These are phyloP conservation scores for Dalechampia spathulata DNA, from an alignment of 441 rosid genomes.

Conservation along the genomic window DNA sequence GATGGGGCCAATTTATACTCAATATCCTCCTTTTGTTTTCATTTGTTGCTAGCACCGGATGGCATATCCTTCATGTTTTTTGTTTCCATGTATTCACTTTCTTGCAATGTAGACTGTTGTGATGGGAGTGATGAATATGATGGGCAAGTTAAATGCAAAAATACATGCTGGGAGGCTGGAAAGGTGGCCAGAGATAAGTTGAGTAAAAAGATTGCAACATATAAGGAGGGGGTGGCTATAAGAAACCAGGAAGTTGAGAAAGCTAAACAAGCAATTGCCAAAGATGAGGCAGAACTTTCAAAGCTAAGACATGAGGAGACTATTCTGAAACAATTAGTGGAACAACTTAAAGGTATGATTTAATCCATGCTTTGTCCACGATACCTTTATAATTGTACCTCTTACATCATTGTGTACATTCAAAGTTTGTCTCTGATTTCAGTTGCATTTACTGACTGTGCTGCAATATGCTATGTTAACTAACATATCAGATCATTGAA, in stretches of 20 bases:
- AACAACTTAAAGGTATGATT: conserved; percentile 71
- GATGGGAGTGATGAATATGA: conserved; percentile 98
- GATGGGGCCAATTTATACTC: not conserved
- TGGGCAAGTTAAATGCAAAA: conserved; percentile 57
- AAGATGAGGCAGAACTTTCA: conserved; percentile 67
- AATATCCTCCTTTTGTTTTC: not conserved
- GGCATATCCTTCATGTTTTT: not conserved
- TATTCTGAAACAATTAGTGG: conserved; percentile 64
- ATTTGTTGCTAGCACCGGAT: not conserved
- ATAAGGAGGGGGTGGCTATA: conserved; percentile 55
- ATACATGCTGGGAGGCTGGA: conserved; percentile 97
- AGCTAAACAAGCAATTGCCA: conserved; percentile 50
- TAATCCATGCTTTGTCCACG: not conserved
- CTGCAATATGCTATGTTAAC: not conserved
- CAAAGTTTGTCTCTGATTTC: not conserved
- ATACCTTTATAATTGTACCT: not conserved
- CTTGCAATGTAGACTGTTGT: conserved; percentile 62
- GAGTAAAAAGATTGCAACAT: conserved; percentile 58
- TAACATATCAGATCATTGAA: not conserved
- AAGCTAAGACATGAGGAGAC: conserved; percentile 70
- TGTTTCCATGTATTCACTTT: not conserved
- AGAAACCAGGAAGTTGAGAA: conserved; percentile 51
- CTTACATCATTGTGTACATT: not conserved
- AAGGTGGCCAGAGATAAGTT: conserved; percentile 79
- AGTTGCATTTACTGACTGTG: not conserved